These are phyloP conservation scores for Zoysia japonica DNA, from an alignment of 176 grass and related monocot genomes.

Conservation along the genomic window DNA sequence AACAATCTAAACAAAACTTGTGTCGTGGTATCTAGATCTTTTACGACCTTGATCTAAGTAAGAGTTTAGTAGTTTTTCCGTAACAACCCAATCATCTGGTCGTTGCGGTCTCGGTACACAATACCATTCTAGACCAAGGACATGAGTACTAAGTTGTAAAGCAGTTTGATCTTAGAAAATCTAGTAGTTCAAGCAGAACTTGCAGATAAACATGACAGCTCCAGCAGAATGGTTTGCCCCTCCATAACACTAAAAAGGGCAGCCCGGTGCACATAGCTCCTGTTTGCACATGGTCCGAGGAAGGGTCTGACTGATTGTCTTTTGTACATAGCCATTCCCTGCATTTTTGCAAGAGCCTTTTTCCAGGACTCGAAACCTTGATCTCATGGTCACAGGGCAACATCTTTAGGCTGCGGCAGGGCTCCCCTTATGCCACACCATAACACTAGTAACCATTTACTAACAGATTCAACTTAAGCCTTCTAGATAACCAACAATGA, in stretches of 20 bases:
- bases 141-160: background rate
- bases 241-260: background rate
- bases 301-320: too few species aligned
- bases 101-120: background rate
- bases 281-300: too few species aligned
- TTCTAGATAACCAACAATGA: background rate
- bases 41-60: background rate
- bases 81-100: background rate
- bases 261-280: too few species aligned
- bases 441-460: background rate
- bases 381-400: too few species aligned
- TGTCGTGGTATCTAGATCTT: background rate
- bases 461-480: background rate
- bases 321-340: too few species aligned
- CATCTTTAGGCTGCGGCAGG: too few species aligned
- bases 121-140: conserved; percentile 11
- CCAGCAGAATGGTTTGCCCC: background rate
- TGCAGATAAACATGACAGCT: background rate
- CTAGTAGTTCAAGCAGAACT: conserved; percentile 20
- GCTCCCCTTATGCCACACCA: background rate
- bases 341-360: too few species aligned
- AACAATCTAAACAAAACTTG: background rate
- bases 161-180: conserved; percentile 3
- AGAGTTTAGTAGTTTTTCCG: background rate
- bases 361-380: too few species aligned